Evolutionary conservation across 352 stramenopile species (phyloP), one percentile per base, ranked within the genome.

Genomic region (Saprolegnia parasitica): DNA sequence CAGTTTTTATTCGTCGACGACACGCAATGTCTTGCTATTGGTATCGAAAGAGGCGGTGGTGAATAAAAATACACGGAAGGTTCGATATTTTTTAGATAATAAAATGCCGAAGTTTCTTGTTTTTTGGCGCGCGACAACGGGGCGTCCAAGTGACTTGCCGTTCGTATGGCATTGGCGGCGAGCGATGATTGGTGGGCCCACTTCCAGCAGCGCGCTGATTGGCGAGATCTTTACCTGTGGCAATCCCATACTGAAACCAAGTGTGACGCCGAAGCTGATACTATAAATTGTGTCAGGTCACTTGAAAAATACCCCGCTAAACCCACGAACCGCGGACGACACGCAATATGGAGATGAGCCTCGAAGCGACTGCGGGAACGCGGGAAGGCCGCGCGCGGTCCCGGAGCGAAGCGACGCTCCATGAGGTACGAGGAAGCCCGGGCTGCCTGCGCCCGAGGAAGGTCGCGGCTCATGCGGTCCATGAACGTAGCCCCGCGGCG

Each of bases 271-370:
- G 35, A 45, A 57, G 54, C 26, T 70, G 54, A 49, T 63, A 52
- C 24, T 24, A 70, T 61, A 62, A 52, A 70, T 37, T 52, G 62
- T 52, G n/a, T 60, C 45, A 70, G 54, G 42, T 61, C 63, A 61
- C 35, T 45, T 52, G 42, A 70, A 52, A 70, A 67, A 67, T 67
- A 67, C 58, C 58, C 58, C 58, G 58, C 58, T 63, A 63, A 63
- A 63, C 26, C 56, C 16, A 56, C 20, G 42, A 21, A 67, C 42
- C 35, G 24, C 35, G 52, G 52, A 60, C 52, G 52, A 60, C 52
- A 60, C 52, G 52, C 52, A 60, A 60, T 60, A 60, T 4, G 52
- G 9, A 60, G 13, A 60, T 16, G 13, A 9, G 8, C 1, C 4
- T n/a, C 13, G 52, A 60, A 49, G 24, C 52, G n/a, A 60, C 13